Conservation (phyloP, 768 basidiomycete species). For the Flagelloscypha sp. region DNA sequence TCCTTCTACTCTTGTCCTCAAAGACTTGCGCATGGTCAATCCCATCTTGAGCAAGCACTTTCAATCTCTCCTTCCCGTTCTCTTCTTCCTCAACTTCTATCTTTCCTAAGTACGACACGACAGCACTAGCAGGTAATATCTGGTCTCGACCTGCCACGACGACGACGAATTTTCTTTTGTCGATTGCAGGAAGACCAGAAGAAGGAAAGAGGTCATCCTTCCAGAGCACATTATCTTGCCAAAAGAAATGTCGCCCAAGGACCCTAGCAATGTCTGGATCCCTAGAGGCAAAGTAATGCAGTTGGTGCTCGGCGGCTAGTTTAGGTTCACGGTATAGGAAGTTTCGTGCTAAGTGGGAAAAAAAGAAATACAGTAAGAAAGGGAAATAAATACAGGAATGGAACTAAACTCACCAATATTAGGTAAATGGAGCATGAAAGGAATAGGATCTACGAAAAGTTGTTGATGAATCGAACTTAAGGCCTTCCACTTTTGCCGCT, state of each 20-base stretch:
- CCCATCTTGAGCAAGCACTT: conserved; percentile 29
- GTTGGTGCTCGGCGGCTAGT: conserved; percentile 49
- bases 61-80: conserved; percentile 13
- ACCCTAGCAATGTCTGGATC: conserved; percentile 56
- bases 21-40: conserved; percentile 36
- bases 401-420: no score
- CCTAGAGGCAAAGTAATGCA: conserved; percentile 61
- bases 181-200: no score
- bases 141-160: conserved; percentile 32
- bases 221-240: conserved; percentile 56
- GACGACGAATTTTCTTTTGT: conserved; percentile 23
- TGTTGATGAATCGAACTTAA: no score
- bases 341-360: conserved; percentile 55
- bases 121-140: conserved; percentile 27
- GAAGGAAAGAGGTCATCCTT: conserved; percentile 40
- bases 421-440: conserved; percentile 54
- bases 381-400: no score
- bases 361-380: no score
- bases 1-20: conserved; percentile 23
- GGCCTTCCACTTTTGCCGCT: conserved; percentile 14
- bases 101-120: conserved; percentile 26
- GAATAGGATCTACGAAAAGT: conserved; percentile 59
- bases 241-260: conserved; percentile 56
- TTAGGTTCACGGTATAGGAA: conserved; percentile 53
- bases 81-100: conserved; percentile 15